Conservation (phyloP, 2,329 filamentous ascomycete species). For the Blastomyces gilchristii region DNA sequence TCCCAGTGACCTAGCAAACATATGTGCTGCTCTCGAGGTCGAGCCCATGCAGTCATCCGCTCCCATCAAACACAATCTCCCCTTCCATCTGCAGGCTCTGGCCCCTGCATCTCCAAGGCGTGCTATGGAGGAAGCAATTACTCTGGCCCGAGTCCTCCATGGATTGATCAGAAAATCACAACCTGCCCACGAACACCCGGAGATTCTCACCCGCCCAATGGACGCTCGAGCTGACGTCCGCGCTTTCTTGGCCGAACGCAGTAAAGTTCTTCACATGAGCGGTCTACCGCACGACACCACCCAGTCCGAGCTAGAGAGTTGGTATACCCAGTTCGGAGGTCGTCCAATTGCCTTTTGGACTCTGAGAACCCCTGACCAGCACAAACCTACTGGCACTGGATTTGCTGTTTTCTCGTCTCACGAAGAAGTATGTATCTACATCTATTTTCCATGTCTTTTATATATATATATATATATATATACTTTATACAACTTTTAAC, state of each 20-base stretch:
- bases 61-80: constrained; percentile 96
- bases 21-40: constrained; percentile 94
- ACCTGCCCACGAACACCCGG: constrained; percentile 82
- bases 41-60: constrained; percentile 96
- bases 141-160: constrained; percentile 79
- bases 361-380: constrained; percentile 90
- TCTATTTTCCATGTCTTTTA: background rate
- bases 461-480: constrained; percentile 2
- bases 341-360: constrained; percentile 99
- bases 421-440: constrained; percentile 66
- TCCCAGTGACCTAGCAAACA: constrained; percentile 89
- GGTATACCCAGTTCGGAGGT: constrained; percentile 98
- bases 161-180: constrained; percentile 94
- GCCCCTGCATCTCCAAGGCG: constrained; percentile 90
- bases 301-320: constrained; percentile 96
- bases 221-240: constrained; percentile 93
- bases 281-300: constrained; percentile 96
- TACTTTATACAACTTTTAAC: constrained; percentile 12
- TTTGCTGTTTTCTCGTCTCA: constrained; percentile 98
- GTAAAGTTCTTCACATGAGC: constrained; percentile 97
- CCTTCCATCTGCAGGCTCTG: constrained; percentile 92
- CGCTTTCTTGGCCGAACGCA: constrained; percentile 89
- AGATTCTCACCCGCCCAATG: constrained; percentile 90
- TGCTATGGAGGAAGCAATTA: constrained; percentile 96
- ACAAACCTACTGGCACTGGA: constrained; percentile 97